Percentiles rank a stretch among this genome's conserved stretches.
Conservation (phyloP, 208 protist genomes). For the Leishmania tarentolae region DNA sequence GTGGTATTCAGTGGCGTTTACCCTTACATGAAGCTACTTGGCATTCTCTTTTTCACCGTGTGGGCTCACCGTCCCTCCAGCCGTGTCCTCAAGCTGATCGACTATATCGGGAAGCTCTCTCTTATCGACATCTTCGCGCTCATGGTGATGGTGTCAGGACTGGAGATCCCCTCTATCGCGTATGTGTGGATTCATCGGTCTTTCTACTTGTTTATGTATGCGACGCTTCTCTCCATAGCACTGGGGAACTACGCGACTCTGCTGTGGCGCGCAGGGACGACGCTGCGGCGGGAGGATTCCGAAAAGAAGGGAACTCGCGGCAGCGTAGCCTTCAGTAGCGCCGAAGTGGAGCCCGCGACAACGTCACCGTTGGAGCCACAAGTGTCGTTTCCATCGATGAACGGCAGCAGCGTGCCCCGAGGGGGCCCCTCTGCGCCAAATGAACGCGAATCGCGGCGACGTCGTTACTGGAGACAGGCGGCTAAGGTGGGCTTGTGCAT, state of each 20-base stretch:
- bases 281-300: slow-evolving; percentile 1
- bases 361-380: neutral
- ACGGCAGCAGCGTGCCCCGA: too few relatives aligned
- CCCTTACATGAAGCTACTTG: slow-evolving; percentile 94
- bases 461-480: neutral
- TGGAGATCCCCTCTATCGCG: slow-evolving; percentile 55
- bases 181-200: slow-evolving; percentile 39
- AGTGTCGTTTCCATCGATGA: neutral
- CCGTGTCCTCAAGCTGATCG: slow-evolving; percentile 69
- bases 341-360: neutral
- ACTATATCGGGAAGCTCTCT: slow-evolving; percentile 93
- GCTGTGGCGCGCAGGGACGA: slow-evolving; percentile 54
- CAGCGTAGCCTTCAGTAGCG: neutral
- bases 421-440: neutral
- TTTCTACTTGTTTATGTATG: slow-evolving; percentile 69
- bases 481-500: neutral
- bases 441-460: neutral
- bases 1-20: slow-evolving; percentile 94
- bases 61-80: slow-evolving; percentile 52
- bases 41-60: slow-evolving; percentile 59
- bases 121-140: slow-evolving; percentile 94
- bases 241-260: slow-evolving; percentile 70
- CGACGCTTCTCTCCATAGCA: slow-evolving; percentile 55
- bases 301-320: neutral
- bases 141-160: slow-evolving; percentile 91